Conservation (phyloP, 208 protist genomes). For the Tetramitus jugosus region DNA sequence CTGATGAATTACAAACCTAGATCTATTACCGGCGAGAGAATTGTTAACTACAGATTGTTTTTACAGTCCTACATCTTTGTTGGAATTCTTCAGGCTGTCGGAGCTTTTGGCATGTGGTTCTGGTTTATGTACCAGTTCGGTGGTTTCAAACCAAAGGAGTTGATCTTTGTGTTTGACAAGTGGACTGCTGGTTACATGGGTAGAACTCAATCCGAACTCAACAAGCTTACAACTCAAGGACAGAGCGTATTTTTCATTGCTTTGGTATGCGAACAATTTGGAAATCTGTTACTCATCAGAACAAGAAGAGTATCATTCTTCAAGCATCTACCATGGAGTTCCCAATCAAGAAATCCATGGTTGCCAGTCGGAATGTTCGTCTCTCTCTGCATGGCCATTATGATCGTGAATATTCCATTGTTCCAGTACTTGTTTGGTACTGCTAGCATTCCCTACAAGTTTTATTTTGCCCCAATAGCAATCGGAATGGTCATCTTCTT, state of each 20-base stretch:
- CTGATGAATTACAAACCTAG: constrained; percentile 59
- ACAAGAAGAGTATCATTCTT: not conserved
- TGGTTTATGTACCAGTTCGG: not conserved
- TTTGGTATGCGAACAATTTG: not conserved
- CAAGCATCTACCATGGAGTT: not conserved
- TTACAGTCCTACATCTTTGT: not conserved
- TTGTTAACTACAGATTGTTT: not conserved
- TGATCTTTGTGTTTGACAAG: not conserved
- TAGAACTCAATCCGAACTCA: not conserved
- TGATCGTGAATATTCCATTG: not conserved
- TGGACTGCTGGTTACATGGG: not conserved
- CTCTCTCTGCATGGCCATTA: not conserved
- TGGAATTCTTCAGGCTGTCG: not conserved
- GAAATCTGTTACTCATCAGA: not conserved
- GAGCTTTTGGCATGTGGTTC: not conserved
- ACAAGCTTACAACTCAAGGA: not conserved
- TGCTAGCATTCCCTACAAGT: not conserved
- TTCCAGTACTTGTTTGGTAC: not conserved
- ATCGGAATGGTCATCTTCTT: not conserved
- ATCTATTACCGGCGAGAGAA: not conserved
- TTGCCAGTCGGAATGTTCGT: not conserved
- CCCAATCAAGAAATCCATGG: not conserved
- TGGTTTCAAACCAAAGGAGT: not conserved
- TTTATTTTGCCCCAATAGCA: not conserved
- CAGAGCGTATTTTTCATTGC: not conserved